Evolutionary conservation across 768 basidiomycete genomes (phyloP).

Genomic region (Trametes meyenii): DNA sequence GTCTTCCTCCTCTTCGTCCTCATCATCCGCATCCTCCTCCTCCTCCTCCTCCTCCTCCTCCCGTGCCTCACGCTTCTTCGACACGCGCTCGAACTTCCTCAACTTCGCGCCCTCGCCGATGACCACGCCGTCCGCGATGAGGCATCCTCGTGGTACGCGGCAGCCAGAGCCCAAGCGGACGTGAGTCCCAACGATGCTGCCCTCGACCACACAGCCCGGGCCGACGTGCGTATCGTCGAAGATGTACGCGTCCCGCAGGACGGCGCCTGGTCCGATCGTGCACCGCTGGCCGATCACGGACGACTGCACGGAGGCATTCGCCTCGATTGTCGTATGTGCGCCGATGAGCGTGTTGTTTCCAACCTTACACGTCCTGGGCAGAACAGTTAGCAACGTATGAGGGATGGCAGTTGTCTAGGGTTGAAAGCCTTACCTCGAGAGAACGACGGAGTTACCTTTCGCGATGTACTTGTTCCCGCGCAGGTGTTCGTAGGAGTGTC

Average conservation of each 20-base stretch:
- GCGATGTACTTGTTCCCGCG: slow-evolving; percentile 90
- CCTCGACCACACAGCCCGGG: slow-evolving; percentile 67
- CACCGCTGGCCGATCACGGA: slow-evolving; percentile 84
- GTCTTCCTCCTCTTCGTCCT: slow-evolving; percentile 33
- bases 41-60: slow-evolving; percentile 39
- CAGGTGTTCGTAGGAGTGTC: slow-evolving; percentile 81
- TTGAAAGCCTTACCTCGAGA: slow-evolving; percentile 68
- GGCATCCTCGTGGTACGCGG: slow-evolving; percentile 69
- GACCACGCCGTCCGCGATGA: slow-evolving; percentile 81
- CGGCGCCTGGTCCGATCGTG: slow-evolving; percentile 67
- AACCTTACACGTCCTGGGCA: slow-evolving; percentile 68
- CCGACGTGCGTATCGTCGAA: slow-evolving; percentile 80
- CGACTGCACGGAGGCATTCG: slow-evolving; percentile 63
- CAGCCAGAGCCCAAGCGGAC: slow-evolving; percentile 73
- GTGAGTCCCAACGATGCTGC: slow-evolving; percentile 79
- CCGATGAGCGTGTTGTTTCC: slow-evolving; percentile 86
- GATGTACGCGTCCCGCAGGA: slow-evolving; percentile 77
- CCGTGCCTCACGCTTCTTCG: slow-evolving; percentile 47
- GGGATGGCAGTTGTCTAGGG: slow-evolving; percentile 2
- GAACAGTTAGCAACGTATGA: background rate
- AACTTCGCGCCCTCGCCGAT: slow-evolving; percentile 75
- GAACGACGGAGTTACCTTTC: slow-evolving; percentile 70
- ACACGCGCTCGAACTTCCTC: slow-evolving; percentile 72
- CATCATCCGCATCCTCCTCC: slow-evolving; percentile 40
- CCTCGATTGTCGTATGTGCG: slow-evolving; percentile 66